Evolutionary conservation across 208 protist species (phyloP).

Genomic region (Trichomonas vaginalis): DNA sequence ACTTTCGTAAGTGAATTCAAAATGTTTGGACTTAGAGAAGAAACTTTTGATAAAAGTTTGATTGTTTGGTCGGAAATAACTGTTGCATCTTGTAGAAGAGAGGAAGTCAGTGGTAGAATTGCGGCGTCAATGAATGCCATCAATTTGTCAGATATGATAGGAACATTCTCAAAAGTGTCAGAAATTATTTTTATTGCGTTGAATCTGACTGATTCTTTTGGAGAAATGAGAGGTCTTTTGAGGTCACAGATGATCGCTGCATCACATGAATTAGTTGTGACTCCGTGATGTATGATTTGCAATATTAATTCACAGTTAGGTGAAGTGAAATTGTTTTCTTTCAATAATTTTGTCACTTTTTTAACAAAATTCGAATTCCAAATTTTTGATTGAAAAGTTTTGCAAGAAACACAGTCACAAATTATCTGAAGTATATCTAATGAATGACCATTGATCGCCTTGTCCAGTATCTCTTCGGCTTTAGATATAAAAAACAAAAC

Average conservation of each 20-base stretch:
- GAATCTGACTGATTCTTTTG: not conserved
- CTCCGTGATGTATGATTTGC: not conserved
- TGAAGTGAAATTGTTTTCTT: not conserved
- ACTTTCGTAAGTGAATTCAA: not conserved
- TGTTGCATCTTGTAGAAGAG: not conserved
- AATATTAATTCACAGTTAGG: not conserved
- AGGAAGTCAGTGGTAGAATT: not conserved
- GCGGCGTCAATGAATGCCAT: not conserved
- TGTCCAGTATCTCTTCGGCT: not conserved
- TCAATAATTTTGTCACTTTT: not conserved
- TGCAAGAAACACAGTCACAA: not conserved
- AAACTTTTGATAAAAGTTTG: not conserved
- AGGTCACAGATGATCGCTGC: not conserved
- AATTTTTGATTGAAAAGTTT: not conserved
- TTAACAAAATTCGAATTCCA: not conserved
- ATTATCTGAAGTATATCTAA: not conserved
- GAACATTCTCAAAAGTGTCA: not conserved
- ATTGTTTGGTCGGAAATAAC: not conserved
- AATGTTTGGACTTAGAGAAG: not conserved
- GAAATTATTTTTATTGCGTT: not conserved
- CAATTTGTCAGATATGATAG: not conserved
- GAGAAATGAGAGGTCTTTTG: not conserved
- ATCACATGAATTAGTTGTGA: not conserved
- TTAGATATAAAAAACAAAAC: too few relatives aligned
- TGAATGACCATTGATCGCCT: not conserved